These are phyloP conservation scores for Aleurites moluccanus DNA, from an alignment of 441 rosid species.

Conservation along the genomic window DNA sequence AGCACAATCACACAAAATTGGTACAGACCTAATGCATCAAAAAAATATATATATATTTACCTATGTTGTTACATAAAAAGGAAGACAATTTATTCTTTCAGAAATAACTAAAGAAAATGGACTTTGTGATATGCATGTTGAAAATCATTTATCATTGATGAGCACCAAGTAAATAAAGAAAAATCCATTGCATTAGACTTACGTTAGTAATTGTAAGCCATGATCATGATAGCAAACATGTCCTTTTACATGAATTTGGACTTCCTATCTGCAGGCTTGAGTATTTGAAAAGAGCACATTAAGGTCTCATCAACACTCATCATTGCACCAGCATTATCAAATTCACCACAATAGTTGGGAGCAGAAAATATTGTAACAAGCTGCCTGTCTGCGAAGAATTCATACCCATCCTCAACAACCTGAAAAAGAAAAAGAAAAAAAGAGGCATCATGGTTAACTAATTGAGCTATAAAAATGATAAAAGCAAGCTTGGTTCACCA, in stretches of 20 bases:
- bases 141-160: background rate
- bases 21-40: background rate
- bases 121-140: background rate
- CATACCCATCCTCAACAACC: constrained; percentile 99
- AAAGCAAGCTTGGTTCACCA: constrained; percentile 10
- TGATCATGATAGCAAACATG: background rate
- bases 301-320: constrained; percentile 88
- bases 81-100: background rate
- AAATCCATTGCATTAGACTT: constrained; percentile 1
- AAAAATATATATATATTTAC: background rate
- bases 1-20: background rate
- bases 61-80: constrained; percentile 2
- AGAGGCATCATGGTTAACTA: constrained; percentile 1
- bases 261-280: constrained; percentile 86
- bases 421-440: constrained; percentile 22
- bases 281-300: constrained; percentile 95
- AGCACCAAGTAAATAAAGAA: background rate
- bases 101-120: background rate
- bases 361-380: constrained; percentile 94
- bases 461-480: background rate
- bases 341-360: constrained; percentile 95
- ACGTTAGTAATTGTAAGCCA: constrained; percentile 12
- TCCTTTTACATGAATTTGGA: constrained; percentile 47
- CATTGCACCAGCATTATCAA: constrained; percentile 96
- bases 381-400: constrained; percentile 90